Percentiles rank a stretch among this genome's conserved stretches.
These are phyloP conservation scores for Exophiala phaeomuriformis DNA, from an alignment of 2,329 filamentous ascomycete genomes.

Conservation along the genomic window DNA sequence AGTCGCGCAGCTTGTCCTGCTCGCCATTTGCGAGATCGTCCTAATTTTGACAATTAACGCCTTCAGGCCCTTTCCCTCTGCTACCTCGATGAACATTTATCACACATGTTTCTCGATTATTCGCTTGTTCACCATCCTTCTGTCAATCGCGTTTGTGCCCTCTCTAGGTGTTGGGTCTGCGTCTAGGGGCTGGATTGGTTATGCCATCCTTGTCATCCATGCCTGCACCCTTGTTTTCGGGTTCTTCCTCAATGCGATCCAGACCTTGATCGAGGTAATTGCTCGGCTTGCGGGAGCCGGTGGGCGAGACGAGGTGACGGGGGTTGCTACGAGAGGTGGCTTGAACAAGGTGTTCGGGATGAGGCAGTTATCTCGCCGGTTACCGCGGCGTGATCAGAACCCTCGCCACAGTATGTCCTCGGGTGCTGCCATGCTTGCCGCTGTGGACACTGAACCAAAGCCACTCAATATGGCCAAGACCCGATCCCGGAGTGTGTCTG, in stretches of 20 bases:
- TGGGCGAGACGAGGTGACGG: conserved; percentile 38
- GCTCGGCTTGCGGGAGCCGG: conserved; percentile 78
- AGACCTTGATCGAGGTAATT: conserved; percentile 82
- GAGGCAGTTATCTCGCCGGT: conserved; percentile 73
- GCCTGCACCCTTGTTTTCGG: conserved; percentile 78
- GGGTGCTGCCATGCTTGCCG: conserved; percentile 68
- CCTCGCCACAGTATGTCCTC: conserved; percentile 74
- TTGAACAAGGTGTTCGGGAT: conserved; percentile 86
- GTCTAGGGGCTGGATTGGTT: conserved; percentile 89
- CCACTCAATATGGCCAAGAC: conserved; percentile 47
- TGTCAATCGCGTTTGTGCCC: conserved; percentile 79
- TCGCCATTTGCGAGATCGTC: conserved; percentile 91
- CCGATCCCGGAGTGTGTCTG: conserved; percentile 53
- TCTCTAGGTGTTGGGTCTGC: conserved; percentile 70
- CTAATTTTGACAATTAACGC: conserved; percentile 79
- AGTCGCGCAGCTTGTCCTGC: conserved; percentile 82
- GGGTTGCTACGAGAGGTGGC: conserved; percentile 66
- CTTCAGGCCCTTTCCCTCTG: conserved; percentile 80
- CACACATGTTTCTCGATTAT: conserved; percentile 76
- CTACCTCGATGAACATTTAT: conserved; percentile 96
- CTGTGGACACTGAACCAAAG: conserved; percentile 52
- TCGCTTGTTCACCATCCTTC: conserved; percentile 65
- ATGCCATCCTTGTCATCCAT: conserved; percentile 80
- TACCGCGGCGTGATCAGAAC: conserved; percentile 52
- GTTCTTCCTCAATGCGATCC: conserved; percentile 85